phyloP scores from a whole-genome alignment of 495 filamentous ascomycete species.

The Durotheca rogersii region DNA sequence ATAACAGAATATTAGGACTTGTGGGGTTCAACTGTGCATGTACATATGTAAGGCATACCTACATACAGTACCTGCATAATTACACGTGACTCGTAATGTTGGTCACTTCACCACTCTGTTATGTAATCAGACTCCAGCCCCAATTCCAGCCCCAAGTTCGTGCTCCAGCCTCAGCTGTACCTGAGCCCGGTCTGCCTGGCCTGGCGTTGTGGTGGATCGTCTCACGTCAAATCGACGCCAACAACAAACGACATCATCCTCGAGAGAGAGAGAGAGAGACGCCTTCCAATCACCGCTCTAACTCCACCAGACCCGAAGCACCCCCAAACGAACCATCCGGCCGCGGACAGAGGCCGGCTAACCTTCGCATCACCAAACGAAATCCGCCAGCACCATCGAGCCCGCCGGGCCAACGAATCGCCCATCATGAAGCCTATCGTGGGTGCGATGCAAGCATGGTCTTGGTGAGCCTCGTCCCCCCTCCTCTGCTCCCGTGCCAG shows the following conservation, averaged over 20 bases:
- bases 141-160: background rate
- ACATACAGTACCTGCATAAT: too few relatives aligned
- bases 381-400: background rate
- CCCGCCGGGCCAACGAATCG: constrained; percentile 2
- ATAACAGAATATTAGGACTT: too few relatives aligned
- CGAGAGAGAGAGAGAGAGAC: background rate
- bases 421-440: constrained; percentile 88
- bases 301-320: background rate
- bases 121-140: background rate
- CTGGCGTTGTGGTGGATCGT: constrained; percentile 4
- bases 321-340: background rate
- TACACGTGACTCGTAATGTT: too few relatives aligned
- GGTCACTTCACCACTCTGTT: background rate
- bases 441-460: constrained; percentile 87
- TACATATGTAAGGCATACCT: too few relatives aligned
- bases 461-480: constrained; percentile 60
- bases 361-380: background rate
- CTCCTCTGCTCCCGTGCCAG: background rate
- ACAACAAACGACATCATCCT: constrained; percentile 14
- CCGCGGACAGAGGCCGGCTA: background rate
- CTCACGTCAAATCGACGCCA: constrained; percentile 11
- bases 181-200: constrained; percentile 5
- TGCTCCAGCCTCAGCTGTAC: constrained; percentile 10
- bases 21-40: too few relatives aligned
- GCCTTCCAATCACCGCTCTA: background rate